Base-by-base conservation (phyloP, 148 eudicot species). In the Pouteria glomerata region DNA sequence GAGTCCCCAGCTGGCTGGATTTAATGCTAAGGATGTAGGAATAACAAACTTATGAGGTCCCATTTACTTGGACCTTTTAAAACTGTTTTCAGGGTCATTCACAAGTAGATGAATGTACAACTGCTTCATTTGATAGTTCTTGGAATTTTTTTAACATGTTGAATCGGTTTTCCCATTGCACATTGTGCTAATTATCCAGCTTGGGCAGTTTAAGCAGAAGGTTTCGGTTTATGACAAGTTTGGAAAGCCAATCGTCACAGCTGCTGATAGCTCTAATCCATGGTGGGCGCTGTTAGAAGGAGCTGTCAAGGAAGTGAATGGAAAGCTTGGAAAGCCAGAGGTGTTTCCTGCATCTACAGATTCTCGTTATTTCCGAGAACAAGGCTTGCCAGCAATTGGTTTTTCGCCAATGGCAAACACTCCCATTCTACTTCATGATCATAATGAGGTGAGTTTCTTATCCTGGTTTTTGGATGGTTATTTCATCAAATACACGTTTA, bases 341-440 rank as follows among this genome's bases (percentile, higher is more conserved):
- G 92, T 90, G 34, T 95, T 95, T 81, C 97, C 99, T 41, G 99
- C 99, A 24, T 82, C 99, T 26, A 95, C 97, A 26, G 99, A 95
- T 85, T 85, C 90, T 77, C 97, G 96, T 68, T 88, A 86, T 85
- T 95, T 89, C 68, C 82, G 97, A 81, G 68, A 64, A 48, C 78
- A 23, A 12, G 97, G 99, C 59, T 69, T 95, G 53, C 99, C 97
- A 39, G 97, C 97, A 62, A 88, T 95, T 75, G 98, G 98, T 48
- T 95, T 95, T 82, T 95, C 96, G 34, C 98, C 98, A 48, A 95
- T 95, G 96, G 93, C 93, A 15, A 91, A 91, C 80, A 95, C 97
- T 83, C 98, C 98, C 29, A 79, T 92, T 75, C 81, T 95, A 74
- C 87, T 95, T 71, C 98, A 95, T 77, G 97, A 91, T 80, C 98